These are phyloP conservation scores for Sugiyamaella sp. DNA, from an alignment of 1,139 yeast genomes.

Conservation along the genomic window DNA sequence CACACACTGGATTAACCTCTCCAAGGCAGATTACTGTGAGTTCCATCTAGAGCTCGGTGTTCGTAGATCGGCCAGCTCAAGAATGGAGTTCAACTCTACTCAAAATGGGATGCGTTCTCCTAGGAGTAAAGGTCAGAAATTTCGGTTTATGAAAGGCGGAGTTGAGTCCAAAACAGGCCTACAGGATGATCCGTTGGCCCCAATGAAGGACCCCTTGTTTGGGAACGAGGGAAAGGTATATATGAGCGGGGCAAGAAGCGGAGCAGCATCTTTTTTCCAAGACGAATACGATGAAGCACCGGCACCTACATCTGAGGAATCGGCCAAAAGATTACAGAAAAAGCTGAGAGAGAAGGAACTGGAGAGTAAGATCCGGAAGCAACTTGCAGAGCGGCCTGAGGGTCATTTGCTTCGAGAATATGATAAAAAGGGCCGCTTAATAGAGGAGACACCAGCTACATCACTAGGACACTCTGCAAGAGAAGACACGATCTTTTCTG, in stretches of 20 bases:
- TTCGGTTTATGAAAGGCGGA: constrained; percentile 43
- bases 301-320: constrained; percentile 10
- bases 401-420: constrained; percentile 37
- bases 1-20: constrained; percentile 58
- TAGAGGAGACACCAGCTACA: constrained; percentile 38
- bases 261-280: constrained; percentile 26
- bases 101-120: constrained; percentile 38
- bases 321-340: constrained; percentile 16
- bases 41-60: constrained; percentile 68
- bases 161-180: constrained; percentile 30
- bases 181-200: constrained; percentile 21
- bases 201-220: constrained; percentile 11
- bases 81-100: constrained; percentile 68
- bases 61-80: constrained; percentile 42
- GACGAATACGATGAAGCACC: constrained; percentile 30
- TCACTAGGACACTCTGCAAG: constrained; percentile 22
- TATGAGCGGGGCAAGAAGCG: constrained; percentile 24
- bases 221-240: constrained; percentile 31
- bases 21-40: constrained; percentile 61
- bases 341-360: constrained; percentile 26
- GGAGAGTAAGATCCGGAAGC: constrained; percentile 36
- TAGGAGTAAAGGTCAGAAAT: constrained; percentile 38
- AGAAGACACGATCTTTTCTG: constrained; percentile 34
- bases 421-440: constrained; percentile 33
- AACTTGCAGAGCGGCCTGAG: constrained; percentile 38